phyloP scores from a whole-genome alignment of 805 yeast genomes.

The Kodamaea restingae region DNA sequence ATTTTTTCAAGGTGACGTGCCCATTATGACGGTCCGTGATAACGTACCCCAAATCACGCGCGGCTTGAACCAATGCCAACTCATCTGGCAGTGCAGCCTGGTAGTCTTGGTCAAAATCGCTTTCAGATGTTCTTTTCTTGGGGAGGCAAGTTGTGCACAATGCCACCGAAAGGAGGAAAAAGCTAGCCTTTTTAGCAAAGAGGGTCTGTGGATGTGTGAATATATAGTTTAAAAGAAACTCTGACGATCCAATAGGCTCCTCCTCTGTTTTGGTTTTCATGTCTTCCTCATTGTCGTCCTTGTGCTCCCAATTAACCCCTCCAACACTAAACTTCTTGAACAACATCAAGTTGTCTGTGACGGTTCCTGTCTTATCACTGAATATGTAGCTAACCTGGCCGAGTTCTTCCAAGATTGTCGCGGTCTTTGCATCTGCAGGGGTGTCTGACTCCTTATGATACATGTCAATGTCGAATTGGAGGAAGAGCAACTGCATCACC shows the following conservation, averaged over 20 bases:
- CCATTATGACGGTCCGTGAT: conserved; percentile 65
- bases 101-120: conserved; percentile 54
- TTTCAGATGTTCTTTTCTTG: conserved; percentile 33
- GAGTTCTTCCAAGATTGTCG: conserved; percentile 90
- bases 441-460: conserved; percentile 80
- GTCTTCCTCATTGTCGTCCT: conserved; percentile 1
- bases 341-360: conserved; percentile 91
- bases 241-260: background rate
- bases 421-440: conserved; percentile 92
- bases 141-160: conserved; percentile 91
- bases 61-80: conserved; percentile 88
- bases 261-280: background rate
- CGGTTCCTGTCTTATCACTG: conserved; percentile 95
- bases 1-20: conserved; percentile 63
- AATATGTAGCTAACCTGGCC: conserved; percentile 96
- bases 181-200: conserved; percentile 68
- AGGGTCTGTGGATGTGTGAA: conserved; percentile 66
- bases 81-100: conserved; percentile 98
- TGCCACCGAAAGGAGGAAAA: conserved; percentile 78
- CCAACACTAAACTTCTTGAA: conserved; percentile 84
- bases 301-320: conserved; percentile 86
- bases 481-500: conserved; percentile 72
- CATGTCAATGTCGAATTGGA: conserved; percentile 94
- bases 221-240: conserved; percentile 47
- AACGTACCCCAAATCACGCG: conserved; percentile 91